phyloP scores from a whole-genome alignment of 2,329 filamentous ascomycete genomes.

The Lachnum nothofagi region DNA sequence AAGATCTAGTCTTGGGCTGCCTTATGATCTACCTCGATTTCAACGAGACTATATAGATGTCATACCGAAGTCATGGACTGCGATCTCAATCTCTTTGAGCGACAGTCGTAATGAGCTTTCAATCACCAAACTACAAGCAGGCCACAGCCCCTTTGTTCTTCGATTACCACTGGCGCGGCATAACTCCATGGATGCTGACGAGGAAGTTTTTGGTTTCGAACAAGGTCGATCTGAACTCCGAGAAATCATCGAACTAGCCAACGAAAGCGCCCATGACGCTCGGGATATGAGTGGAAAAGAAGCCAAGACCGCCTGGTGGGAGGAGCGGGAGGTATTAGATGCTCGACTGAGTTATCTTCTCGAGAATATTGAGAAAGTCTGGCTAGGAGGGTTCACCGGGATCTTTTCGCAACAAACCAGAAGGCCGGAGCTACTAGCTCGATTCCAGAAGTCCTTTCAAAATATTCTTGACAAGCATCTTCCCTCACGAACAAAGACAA shows the following conservation, averaged over 20 bases:
- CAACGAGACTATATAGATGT: conserved; percentile 79
- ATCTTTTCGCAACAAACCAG: conserved; percentile 75
- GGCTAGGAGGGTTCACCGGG: conserved; percentile 91
- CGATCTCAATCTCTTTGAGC: conserved; percentile 78
- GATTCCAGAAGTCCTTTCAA: conserved; percentile 74
- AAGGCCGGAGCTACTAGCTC: conserved; percentile 59
- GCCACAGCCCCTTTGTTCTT: conserved; percentile 75
- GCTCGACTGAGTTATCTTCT: conserved; percentile 70
- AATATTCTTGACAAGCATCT: conserved; percentile 76
- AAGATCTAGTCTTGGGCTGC: conserved; percentile 42
- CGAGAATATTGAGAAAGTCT: conserved; percentile 81
- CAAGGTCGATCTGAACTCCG: conserved; percentile 73
- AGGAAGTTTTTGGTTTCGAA: conserved; percentile 77
- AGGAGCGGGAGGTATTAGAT: conserved; percentile 75
- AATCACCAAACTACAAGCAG: conserved; percentile 76
- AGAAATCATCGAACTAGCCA: conserved; percentile 76
- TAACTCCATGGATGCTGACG: conserved; percentile 72
- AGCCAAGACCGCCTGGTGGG: conserved; percentile 84
- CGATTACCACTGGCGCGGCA: conserved; percentile 80
- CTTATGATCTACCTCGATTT: conserved; percentile 57
- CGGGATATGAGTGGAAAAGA: conserved; percentile 69
- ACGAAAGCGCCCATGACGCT: conserved; percentile 72
- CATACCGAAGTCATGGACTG: conserved; percentile 76
- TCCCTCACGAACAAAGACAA: conserved; percentile 67
- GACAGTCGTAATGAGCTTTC: conserved; percentile 79